Percentiles rank a stretch among this genome's conserved stretches.
These are phyloP conservation scores for Silene latifolia DNA, from an alignment of 148 eudicot species.

Conservation along the genomic window DNA sequence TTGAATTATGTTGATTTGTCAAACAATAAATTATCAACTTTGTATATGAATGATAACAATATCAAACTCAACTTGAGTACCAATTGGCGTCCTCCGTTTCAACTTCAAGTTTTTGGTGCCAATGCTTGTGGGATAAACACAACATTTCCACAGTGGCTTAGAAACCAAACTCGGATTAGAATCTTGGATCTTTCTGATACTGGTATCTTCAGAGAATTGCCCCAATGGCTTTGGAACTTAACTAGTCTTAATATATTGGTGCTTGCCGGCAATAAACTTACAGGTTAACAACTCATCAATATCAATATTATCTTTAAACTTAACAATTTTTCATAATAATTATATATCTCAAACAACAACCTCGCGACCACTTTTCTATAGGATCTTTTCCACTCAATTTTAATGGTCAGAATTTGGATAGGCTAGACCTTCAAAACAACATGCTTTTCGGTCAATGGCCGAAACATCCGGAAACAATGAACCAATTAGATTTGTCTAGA, in stretches of 20 bases:
- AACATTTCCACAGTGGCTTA: background rate
- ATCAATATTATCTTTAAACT: background rate
- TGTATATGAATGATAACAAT: background rate
- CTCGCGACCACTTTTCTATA: too few relatives aligned
- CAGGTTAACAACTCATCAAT: too few relatives aligned
- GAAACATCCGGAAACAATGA: too few relatives aligned
- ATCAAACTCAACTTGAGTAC: background rate
- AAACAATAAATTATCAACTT: too few relatives aligned
- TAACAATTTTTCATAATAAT: too few relatives aligned
- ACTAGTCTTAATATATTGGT: background rate
- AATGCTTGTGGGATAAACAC: background rate
- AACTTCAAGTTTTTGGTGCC: background rate
- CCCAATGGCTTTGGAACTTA: background rate
- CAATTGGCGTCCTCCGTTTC: slow-evolving; percentile 2
- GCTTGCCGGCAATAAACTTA: background rate
- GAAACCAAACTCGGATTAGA: background rate
- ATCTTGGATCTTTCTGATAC: background rate
- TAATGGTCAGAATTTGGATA: too few relatives aligned
- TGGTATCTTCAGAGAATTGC: slow-evolving; percentile 7
- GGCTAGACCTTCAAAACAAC: too few relatives aligned
- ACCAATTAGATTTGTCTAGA: too few relatives aligned
- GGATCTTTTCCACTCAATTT: too few relatives aligned
- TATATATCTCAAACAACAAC: too few relatives aligned
- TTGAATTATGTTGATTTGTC: too few relatives aligned
- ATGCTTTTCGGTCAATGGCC: background rate